Evolutionary conservation across 345 rosid species (phyloP).

Genomic region (Linum tenue): DNA sequence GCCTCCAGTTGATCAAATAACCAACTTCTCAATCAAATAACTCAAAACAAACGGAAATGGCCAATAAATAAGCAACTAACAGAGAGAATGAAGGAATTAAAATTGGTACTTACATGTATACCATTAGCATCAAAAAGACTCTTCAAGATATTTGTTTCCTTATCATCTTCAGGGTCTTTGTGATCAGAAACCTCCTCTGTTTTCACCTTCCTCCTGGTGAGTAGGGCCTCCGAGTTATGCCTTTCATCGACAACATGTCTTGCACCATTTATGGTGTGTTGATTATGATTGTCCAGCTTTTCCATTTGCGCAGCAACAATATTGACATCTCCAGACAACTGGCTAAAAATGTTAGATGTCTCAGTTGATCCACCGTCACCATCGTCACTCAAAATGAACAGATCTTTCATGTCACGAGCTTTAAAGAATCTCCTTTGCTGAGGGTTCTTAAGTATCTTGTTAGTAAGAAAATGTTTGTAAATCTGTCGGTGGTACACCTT

Average conservation of each 20-base stretch:
- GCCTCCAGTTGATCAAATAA: no score
- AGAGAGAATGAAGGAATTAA: slow-evolving; percentile 1
- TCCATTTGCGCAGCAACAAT: slow-evolving; percentile 44
- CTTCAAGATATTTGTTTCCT: slow-evolving; percentile 71
- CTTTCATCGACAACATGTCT: slow-evolving; percentile 19
- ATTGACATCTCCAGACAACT: slow-evolving; percentile 64
- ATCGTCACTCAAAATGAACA: slow-evolving; percentile 65
- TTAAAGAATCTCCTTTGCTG: slow-evolving; percentile 87
- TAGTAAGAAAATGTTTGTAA: slow-evolving; percentile 91
- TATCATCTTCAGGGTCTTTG: slow-evolving; percentile 38
- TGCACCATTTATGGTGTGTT: slow-evolving; percentile 19
- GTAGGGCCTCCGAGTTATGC: slow-evolving; percentile 22
- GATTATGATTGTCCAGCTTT: slow-evolving; percentile 16
- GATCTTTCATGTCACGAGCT: slow-evolving; percentile 98
- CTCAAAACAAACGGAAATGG: not conserved
- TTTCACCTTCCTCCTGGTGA: slow-evolving; percentile 35
- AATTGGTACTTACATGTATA: slow-evolving; percentile 57
- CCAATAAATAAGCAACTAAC: not conserved
- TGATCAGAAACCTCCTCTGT: slow-evolving; percentile 28
- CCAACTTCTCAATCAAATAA: no score
- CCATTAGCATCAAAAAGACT: slow-evolving; percentile 78
- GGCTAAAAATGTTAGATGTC: slow-evolving; percentile 79
- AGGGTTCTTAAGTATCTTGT: slow-evolving; percentile 89
- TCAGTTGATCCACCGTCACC: slow-evolving; percentile 60
- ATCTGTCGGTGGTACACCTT: slow-evolving; percentile 95